Base-by-base conservation (phyloP, 2,329 filamentous ascomycete species). In the Rutstroemia sydowiana region DNA sequence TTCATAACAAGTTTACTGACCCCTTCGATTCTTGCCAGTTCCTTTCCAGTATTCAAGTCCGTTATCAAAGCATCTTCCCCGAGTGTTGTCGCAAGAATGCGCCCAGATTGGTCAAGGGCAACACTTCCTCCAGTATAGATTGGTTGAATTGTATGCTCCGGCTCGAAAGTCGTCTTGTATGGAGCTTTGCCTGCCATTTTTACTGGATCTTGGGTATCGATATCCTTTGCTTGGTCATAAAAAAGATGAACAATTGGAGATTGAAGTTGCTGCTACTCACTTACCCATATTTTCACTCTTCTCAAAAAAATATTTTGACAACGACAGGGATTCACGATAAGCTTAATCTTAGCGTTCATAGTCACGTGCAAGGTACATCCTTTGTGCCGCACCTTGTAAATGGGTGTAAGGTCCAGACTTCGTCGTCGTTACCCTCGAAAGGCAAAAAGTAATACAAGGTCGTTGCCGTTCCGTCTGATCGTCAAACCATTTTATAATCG, bases 71-170 rank as follows among this genome's bases (percentile, higher is more conserved):
- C 91, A 78, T 96, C 89, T 68, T 98, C 93, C 32, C 88, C 90
- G n/a, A 97, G 73, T 32, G 87, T 90, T 21, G 90, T 90, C 40
- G 90, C 92, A 50, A 98, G 77, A 57, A 97, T 81, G 62, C 81
- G 81, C 47, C 90, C 90, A 70, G 82, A 81, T 68, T 84, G 80
- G 73, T 92, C 89, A 55, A 97, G 78, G 28, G 88, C 83, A 54
- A 95, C 83, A 59, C 87, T 85, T 40, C 93, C 93, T 50, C 93
- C 93, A 2, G 92, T 95, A 66, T 93, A 96, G 45, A 97, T 92
- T 18, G 93, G 93, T 62, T 90, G 87, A 51, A 98, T 87, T 44
- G 89, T 87, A 64, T 86, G 82, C 59, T 79, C 79, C 53, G 86
- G 81, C 65, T 95, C 88, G 69, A 96, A 98, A 3, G 92, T 95